A percentile compares a stretch with the other conserved stretches of the same genome.
Evolutionary conservation across 495 filamentous ascomycete genomes (phyloP).

Genomic region (Penicillium malachiteum): DNA sequence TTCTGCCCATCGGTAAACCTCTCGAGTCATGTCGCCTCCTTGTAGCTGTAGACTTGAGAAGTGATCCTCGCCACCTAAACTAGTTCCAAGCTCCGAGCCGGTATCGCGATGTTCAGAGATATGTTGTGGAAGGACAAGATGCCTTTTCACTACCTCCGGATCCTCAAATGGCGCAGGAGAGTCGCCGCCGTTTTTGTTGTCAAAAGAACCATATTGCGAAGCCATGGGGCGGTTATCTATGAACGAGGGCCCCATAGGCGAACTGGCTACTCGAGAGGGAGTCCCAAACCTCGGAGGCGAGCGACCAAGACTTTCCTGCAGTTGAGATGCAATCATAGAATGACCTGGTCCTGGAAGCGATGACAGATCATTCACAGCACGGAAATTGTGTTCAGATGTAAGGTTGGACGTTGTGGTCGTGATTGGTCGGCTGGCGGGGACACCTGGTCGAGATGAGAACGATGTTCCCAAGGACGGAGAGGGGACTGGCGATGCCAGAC

Average conservation of each 20-base stretch:
- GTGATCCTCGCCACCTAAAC: conserved; percentile 64
- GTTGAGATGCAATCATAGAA: conserved; percentile 72
- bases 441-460: conserved; percentile 42
- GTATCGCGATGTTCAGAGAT: conserved; percentile 37
- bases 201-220: conserved; percentile 80
- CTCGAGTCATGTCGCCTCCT: conserved; percentile 88
- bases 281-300: conserved; percentile 51
- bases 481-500: conserved; percentile 68
- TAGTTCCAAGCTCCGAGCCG: conserved; percentile 43
- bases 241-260: conserved; percentile 49
- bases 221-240: conserved; percentile 48
- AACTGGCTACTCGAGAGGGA: conserved; percentile 54
- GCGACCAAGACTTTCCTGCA: conserved; percentile 62
- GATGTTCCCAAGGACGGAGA: conserved; percentile 46
- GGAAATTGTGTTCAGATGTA: conserved; percentile 32
- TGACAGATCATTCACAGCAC: conserved; percentile 35
- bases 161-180: conserved; percentile 63
- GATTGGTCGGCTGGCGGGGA: conserved; percentile 29
- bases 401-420: conserved; percentile 13
- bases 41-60: conserved; percentile 92
- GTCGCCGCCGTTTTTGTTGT: conserved; percentile 52
- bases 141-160: conserved; percentile 75
- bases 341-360: conserved; percentile 65
- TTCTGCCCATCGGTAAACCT: conserved; percentile 93
- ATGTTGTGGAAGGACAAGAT: conserved; percentile 70